A percentile compares a stretch with the other conserved stretches of the same genome.
These are phyloP conservation scores for Hymenotorrendiella dingleyae DNA, from an alignment of 2,329 filamentous ascomycete species.

Conservation along the genomic window DNA sequence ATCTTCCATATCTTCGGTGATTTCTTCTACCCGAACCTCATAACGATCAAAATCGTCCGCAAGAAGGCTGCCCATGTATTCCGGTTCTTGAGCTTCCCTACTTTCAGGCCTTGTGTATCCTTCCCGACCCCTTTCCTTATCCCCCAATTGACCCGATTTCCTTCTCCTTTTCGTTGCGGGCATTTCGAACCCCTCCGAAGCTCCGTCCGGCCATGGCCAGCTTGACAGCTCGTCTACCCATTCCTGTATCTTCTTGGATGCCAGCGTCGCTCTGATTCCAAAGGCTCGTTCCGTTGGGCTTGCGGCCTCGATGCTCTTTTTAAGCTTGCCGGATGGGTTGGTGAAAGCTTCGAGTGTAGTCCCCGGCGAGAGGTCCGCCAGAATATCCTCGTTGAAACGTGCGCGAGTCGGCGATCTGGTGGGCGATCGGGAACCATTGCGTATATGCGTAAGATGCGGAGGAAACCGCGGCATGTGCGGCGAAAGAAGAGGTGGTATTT, in stretches of 20 bases:
- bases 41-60: slow-evolving; percentile 59
- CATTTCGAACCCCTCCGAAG: slow-evolving; percentile 49
- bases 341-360: slow-evolving; percentile 56
- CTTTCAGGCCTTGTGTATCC: slow-evolving; percentile 1
- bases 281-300: slow-evolving; percentile 64
- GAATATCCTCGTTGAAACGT: slow-evolving; percentile 46
- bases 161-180: slow-evolving; percentile 35
- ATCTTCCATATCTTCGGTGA: slow-evolving; percentile 61
- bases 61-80: slow-evolving; percentile 57
- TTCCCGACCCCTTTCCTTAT: slow-evolving; percentile 8
- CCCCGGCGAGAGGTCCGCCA: slow-evolving; percentile 55
- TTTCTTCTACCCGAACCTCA: slow-evolving; percentile 68
- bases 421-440: slow-evolving; percentile 22
- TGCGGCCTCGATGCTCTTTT: slow-evolving; percentile 55
- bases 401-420: slow-evolving; percentile 25
- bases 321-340: slow-evolving; percentile 45
- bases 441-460: slow-evolving; percentile 15
- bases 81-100: slow-evolving; percentile 8
- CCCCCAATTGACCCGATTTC: slow-evolving; percentile 24
- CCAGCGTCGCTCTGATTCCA: slow-evolving; percentile 62
- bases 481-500: slow-evolving; percentile 16
- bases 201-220: slow-evolving; percentile 52
- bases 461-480: slow-evolving; percentile 18
- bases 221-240: slow-evolving; percentile 67
- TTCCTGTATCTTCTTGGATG: slow-evolving; percentile 63